Evolutionary conservation across 331 rosid genomes (phyloP).

Genomic region (Rosa hybrid): DNA sequence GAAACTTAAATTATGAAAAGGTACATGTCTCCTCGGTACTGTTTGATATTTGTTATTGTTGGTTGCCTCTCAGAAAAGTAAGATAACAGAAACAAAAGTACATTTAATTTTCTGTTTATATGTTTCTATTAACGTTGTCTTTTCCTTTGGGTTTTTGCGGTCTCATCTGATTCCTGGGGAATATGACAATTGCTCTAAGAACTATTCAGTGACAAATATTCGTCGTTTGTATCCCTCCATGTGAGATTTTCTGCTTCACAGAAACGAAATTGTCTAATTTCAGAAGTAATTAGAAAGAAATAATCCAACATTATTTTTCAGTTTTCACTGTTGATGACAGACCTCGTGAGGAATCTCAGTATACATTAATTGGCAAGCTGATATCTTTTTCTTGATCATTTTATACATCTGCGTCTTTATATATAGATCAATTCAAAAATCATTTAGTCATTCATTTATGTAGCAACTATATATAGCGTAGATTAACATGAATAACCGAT

Average conservation of each 20-base stretch:
- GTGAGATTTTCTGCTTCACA: not conserved
- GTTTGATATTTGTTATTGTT: not conserved
- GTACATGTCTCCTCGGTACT: constrained; percentile 11
- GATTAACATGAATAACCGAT: too few species aligned
- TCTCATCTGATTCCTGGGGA: constrained; percentile 20
- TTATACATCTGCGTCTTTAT: not conserved
- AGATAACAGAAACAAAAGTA: not conserved
- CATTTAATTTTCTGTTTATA: not conserved
- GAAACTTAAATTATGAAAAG: constrained; percentile 3
- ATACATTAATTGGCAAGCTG: not conserved
- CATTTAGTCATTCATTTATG: too few species aligned
- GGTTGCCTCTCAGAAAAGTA: not conserved
- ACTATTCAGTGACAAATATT: not conserved
- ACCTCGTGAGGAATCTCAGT: not conserved
- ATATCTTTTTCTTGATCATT: not conserved
- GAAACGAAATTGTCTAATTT: not conserved
- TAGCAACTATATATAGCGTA: too few species aligned
- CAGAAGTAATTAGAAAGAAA: not conserved
- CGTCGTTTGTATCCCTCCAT: not conserved
- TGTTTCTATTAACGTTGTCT: constrained; percentile 11
- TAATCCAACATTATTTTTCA: not conserved
- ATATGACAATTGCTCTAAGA: constrained; percentile 14
- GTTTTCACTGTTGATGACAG: not conserved
- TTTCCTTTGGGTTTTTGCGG: constrained; percentile 29
- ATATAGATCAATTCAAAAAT: too few species aligned